phyloP scores from a whole-genome alignment of 495 filamentous ascomycete species.

The Tetracladium setigerum region DNA sequence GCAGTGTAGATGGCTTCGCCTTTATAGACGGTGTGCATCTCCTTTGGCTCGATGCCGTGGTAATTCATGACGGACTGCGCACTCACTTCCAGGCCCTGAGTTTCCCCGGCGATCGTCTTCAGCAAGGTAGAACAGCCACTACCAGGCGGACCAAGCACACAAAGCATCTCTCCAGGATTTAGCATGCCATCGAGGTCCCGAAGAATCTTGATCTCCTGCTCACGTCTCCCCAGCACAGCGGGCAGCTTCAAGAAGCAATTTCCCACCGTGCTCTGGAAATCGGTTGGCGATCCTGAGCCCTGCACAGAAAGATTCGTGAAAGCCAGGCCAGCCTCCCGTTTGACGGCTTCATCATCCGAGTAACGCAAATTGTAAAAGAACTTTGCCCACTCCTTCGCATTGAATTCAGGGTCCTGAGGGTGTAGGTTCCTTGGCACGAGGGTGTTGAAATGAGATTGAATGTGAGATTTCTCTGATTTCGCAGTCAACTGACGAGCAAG shows the following conservation, averaged over 20 bases:
- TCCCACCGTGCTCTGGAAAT: slow-evolving; percentile 67
- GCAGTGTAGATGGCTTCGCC: slow-evolving; percentile 55
- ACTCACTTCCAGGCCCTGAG: slow-evolving; percentile 59
- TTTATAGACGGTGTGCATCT: slow-evolving; percentile 59
- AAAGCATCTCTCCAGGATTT: slow-evolving; percentile 77
- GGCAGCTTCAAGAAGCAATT: too few species aligned
- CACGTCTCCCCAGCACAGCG: too few species aligned
- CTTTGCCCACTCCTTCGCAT: too few species aligned
- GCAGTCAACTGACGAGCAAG: too few species aligned
- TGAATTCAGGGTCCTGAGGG: too few species aligned
- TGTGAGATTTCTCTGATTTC: too few species aligned
- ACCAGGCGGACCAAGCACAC: slow-evolving; percentile 74
- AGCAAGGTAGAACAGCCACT: slow-evolving; percentile 70
- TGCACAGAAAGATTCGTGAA: slow-evolving; percentile 56
- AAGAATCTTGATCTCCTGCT: too few species aligned
- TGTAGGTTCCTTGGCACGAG: too few species aligned
- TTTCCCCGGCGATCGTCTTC: slow-evolving; percentile 71
- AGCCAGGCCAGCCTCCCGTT: slow-evolving; percentile 42
- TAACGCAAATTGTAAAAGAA: too few species aligned
- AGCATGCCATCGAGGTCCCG: slow-evolving; percentile 36
- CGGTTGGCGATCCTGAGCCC: slow-evolving; percentile 64
- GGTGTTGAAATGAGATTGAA: too few species aligned
- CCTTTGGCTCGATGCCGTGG: slow-evolving; percentile 51
- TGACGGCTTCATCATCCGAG: too few species aligned
- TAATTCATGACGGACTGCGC: slow-evolving; percentile 63